Base-by-base conservation (phyloP, 371 early-diverging fungal species). In the Rhizopus delemar region DNA sequence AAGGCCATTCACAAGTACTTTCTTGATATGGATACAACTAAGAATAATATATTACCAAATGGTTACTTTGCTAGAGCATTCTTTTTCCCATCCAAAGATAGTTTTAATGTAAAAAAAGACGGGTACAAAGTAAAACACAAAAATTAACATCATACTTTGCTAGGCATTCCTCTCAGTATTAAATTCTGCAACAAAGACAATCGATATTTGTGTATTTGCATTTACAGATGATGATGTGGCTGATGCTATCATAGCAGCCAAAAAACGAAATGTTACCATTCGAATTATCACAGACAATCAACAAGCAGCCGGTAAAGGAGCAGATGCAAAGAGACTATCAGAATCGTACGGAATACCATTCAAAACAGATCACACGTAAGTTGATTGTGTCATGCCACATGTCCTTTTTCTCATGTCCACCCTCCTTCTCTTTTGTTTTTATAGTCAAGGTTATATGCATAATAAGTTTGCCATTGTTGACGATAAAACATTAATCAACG, bases 161-260 rank as follows among this genome's bases (percentile, higher is more conserved):
- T 65, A 77, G 77, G 77, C 80, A 9, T 77, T 88, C 45, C 56
- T 83, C 39, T 72, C 80, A 28, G 76, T 77, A 15, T 52, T 88
- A 36, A 70, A 75, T 48, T 74, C 78, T 28, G 85, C 87, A 9
- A 56, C 63, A 33, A 49, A 59, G 2, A 73, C 88, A 6, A 74
- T 88, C n/a, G 88, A 88, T 63, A 70, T 83, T 13, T 85, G 86
- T 57, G 85, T 88, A 9, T 88, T 83, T 65, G 82, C 81, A 48
- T 74, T 88, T 46, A 88, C 88, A 8, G 88, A 87, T 60, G 83
- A 88, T 65, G 87, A 83, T 67, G 60, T 85, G 38, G 83, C 86
- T 28, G 75, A 85, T 46, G 82, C 78, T 22, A 62, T 88, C 28
- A 73, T 79, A 58, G 69, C 71, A 8, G 86, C 87, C 41, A 77